Evolutionary conservation across 2,329 filamentous ascomycete genomes (phyloP).

Genomic region (Endothia cerciana): DNA sequence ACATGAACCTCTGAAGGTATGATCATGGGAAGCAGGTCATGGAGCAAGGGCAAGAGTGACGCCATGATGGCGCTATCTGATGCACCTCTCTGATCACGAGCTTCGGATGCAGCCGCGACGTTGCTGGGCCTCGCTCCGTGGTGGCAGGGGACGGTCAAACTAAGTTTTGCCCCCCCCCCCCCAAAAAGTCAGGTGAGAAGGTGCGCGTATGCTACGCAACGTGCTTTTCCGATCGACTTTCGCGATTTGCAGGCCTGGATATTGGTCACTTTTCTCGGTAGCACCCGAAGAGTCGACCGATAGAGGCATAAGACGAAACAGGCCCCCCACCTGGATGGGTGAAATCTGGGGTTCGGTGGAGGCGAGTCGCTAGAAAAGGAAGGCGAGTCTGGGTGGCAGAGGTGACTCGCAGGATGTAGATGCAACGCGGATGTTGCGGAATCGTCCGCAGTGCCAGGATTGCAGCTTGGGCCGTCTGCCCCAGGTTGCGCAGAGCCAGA

Average conservation of each 20-base stretch:
- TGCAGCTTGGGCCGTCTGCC: background rate
- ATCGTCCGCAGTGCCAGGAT: background rate
- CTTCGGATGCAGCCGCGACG: background rate
- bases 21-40: slow-evolving; percentile 63
- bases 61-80: slow-evolving; percentile 44
- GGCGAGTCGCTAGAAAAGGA: background rate
- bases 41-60: slow-evolving; percentile 57
- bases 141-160: background rate
- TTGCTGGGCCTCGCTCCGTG: background rate
- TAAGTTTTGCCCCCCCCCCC: no score
- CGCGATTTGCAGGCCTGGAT: background rate
- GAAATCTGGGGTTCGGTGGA: slow-evolving; percentile 3
- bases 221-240: slow-evolving; percentile 1
- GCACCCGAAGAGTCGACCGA: background rate
- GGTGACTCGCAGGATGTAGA: background rate
- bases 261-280: background rate
- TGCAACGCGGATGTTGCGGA: background rate
- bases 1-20: slow-evolving; percentile 62
- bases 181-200: background rate
- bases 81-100: background rate
- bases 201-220: slow-evolving; percentile 2
- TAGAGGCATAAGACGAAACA: background rate
- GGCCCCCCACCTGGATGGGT: background rate
- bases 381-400: background rate
- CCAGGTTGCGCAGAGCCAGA: background rate